These are phyloP conservation scores for Amoeboradix gromovi DNA, from an alignment of 371 early-diverging fungal genomes.

Conservation along the genomic window DNA sequence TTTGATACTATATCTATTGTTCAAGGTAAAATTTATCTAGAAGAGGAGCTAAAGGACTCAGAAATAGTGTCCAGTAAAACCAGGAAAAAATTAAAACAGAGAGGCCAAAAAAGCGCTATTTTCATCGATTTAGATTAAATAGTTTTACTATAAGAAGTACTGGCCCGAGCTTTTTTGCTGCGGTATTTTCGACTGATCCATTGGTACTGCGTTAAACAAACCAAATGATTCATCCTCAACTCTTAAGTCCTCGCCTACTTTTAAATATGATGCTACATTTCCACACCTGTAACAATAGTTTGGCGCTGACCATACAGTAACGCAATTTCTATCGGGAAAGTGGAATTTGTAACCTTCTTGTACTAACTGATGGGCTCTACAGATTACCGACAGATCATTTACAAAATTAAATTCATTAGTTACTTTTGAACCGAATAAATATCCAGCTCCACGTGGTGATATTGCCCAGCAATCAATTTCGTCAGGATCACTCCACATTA, in stretches of 20 bases:
- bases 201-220: background rate
- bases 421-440: conserved; percentile 86
- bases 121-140: background rate
- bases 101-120: background rate
- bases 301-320: conserved; percentile 97
- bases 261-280: conserved; percentile 90
- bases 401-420: conserved; percentile 81
- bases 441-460: conserved; percentile 94
- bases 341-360: conserved; percentile 90
- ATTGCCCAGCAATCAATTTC: conserved; percentile 94
- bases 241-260: conserved; percentile 67
- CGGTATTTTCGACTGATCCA: background rate
- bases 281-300: conserved; percentile 99
- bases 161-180: background rate
- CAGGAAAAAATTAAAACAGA: background rate
- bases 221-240: conserved; percentile 2
- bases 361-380: conserved; percentile 96
- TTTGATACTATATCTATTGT: background rate
- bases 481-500: conserved; percentile 98
- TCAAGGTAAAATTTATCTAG: background rate
- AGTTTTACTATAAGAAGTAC: conserved; percentile 2
- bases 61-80: background rate
- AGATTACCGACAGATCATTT: conserved; percentile 84
- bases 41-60: background rate
- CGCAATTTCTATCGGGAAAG: conserved; percentile 74